Conservation (phyloP, 73 alveolate genomes). For the Halteria grandinella region DNA sequence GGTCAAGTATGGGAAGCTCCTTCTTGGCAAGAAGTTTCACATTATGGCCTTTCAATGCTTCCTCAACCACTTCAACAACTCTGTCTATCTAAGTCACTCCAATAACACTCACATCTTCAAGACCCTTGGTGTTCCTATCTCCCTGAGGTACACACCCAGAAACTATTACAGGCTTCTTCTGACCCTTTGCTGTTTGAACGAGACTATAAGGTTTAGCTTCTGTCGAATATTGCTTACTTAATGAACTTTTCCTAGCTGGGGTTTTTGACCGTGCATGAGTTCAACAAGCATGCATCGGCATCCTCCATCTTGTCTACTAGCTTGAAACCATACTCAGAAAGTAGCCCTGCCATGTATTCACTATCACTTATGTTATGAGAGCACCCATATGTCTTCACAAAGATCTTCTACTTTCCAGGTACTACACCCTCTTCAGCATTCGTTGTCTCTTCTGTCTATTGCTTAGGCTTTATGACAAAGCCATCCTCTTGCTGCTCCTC, state of each 20-base stretch:
- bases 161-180: conserved; percentile 73
- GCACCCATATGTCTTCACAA: conserved; percentile 95
- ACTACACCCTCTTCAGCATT: conserved; percentile 47
- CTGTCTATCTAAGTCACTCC: conserved; percentile 96
- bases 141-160: conserved; percentile 89
- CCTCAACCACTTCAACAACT: conserved; percentile 95
- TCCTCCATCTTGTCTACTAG: conserved; percentile 88
- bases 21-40: conserved; percentile 88
- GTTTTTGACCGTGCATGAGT: conserved; percentile 95
- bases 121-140: conserved; percentile 76
- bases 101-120: conserved; percentile 86
- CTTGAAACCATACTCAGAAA: conserved; percentile 88
- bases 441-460: neutral
- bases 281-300: conserved; percentile 86
- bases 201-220: conserved; percentile 15
- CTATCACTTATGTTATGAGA: conserved; percentile 95
- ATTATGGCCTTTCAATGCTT: conserved; percentile 90
- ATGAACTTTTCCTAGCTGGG: conserved; percentile 90
- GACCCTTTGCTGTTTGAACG: conserved; percentile 70
- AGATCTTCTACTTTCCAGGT: conserved; percentile 83
- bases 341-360: conserved; percentile 94
- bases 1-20: conserved; percentile 88
- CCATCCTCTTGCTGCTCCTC: conserved; percentile 3
- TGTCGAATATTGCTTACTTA: conserved; percentile 4
- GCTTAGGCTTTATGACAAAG: conserved; percentile 5